phyloP scores from a whole-genome alignment of 129 eudicot genomes.

The Glebionis coronaria region DNA sequence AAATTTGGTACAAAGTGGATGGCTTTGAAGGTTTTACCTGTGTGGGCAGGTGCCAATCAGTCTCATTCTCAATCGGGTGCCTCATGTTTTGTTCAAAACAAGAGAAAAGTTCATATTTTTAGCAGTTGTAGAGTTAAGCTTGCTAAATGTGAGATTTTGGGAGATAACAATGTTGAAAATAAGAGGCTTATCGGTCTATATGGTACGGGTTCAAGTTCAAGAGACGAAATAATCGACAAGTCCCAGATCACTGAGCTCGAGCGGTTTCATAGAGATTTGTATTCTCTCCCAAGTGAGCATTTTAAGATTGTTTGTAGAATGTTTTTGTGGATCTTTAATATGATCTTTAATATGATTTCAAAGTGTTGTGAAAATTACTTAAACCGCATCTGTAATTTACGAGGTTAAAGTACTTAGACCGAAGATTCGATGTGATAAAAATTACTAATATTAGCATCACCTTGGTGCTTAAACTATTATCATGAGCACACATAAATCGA shows the following conservation, averaged over 20 bases:
- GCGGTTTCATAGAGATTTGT: not conserved
- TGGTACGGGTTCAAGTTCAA: conserved; percentile 10
- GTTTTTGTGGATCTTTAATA: not conserved
- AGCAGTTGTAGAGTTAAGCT: not conserved
- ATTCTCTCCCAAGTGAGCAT: conserved; percentile 8
- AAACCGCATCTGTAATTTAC: not conserved
- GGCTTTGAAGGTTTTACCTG: not conserved
- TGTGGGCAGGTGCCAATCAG: not conserved
- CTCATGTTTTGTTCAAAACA: not conserved
- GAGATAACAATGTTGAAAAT: not conserved
- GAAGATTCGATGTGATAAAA: not conserved
- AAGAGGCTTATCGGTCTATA: not conserved
- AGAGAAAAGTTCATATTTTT: not conserved
- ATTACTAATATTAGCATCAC: too few relatives aligned
- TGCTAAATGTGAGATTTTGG: not conserved
- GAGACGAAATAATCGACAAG: not conserved
- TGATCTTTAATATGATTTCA: not conserved
- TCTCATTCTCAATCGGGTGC: not conserved
- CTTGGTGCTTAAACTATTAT: not conserved
- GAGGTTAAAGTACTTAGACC: not conserved
- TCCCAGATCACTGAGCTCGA: conserved; percentile 3
- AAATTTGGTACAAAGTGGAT: not conserved
- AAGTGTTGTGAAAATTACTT: too few relatives aligned
- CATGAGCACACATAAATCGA: not conserved
- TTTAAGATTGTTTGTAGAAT: not conserved